A percentile compares a stretch with the other conserved stretches of the same genome.
Conservation (phyloP, 1,284 basidiomycete species). For the Microbotryum silenes-acaulis region DNA sequence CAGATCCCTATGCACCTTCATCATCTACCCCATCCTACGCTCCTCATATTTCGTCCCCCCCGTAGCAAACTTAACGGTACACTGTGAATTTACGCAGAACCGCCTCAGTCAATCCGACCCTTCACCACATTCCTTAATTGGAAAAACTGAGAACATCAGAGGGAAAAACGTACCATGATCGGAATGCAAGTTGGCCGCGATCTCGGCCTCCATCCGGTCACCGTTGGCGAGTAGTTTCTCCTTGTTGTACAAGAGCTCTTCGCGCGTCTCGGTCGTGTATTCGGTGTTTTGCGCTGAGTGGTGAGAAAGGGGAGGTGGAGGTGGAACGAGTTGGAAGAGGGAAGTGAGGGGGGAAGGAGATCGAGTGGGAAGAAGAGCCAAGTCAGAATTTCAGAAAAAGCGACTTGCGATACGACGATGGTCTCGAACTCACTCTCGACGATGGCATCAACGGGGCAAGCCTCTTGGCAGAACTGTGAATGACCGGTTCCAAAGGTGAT, state of each 20-base stretch:
- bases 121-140: too few species aligned
- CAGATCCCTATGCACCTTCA: too few species aligned
- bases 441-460: slow-evolving; percentile 98
- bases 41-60: too few species aligned
- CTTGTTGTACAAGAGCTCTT: slow-evolving; percentile 98
- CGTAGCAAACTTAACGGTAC: too few species aligned
- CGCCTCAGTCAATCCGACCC: too few species aligned
- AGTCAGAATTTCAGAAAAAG: not conserved
- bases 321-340: not conserved
- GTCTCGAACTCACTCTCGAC: slow-evolving; percentile 74
- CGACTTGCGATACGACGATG: too few species aligned
- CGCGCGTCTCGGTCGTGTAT: slow-evolving; percentile 93
- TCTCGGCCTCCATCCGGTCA: slow-evolving; percentile 91
- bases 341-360: not conserved
- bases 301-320: not conserved
- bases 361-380: not conserved
- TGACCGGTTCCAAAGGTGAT: not conserved
- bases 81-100: too few species aligned
- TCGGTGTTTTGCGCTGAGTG: slow-evolving; percentile 67
- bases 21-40: too few species aligned
- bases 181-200: slow-evolving; percentile 80
- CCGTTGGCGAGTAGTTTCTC: slow-evolving; percentile 63
- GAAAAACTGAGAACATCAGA: too few species aligned
- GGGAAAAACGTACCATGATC: slow-evolving; percentile 39
- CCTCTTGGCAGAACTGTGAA: slow-evolving; percentile 62